These are phyloP conservation scores for Avena atlantica DNA, from an alignment of 176 grass and related monocot species.

Conservation along the genomic window DNA sequence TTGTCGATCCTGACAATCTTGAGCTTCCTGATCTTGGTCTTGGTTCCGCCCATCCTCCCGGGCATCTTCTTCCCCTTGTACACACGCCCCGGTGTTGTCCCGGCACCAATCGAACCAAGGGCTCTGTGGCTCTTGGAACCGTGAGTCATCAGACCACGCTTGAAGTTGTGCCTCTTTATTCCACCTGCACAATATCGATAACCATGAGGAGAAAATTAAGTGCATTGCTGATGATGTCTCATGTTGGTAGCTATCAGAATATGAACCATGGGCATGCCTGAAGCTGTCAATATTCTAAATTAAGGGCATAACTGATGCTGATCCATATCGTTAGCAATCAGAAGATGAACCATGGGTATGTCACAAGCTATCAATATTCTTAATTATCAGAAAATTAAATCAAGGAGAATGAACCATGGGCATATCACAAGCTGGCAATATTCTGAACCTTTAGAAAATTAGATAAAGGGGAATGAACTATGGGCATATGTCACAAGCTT, in stretches of 20 bases:
- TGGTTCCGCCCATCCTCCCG: slow-evolving; percentile 84
- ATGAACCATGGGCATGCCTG: not conserved
- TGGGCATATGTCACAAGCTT: not conserved
- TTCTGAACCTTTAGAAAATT: not conserved
- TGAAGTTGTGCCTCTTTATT: slow-evolving; percentile 96
- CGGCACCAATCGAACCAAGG: slow-evolving; percentile 92
- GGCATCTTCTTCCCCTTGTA: slow-evolving; percentile 98
- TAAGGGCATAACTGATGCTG: not conserved
- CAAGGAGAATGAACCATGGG: not conserved
- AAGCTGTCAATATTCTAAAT: not conserved
- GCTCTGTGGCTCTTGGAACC: slow-evolving; percentile 94
- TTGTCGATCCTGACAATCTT: slow-evolving; percentile 85
- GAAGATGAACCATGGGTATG: not conserved
- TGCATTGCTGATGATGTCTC: not conserved
- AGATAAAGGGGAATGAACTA: not conserved
- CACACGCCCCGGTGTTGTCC: slow-evolving; percentile 82
- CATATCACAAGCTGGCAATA: not conserved
- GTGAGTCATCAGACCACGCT: slow-evolving; percentile 85
- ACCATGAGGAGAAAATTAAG: not conserved
- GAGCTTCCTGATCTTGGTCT: slow-evolving; percentile 91
- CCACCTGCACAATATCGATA: slow-evolving; percentile 63
- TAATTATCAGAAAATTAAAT: not conserved
- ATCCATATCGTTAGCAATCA: not conserved
- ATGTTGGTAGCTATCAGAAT: not conserved
- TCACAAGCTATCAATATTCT: not conserved